Conservation (phyloP, 2,329 filamentous ascomycete genomes). For the Colletotrichum tanaceti region DNA sequence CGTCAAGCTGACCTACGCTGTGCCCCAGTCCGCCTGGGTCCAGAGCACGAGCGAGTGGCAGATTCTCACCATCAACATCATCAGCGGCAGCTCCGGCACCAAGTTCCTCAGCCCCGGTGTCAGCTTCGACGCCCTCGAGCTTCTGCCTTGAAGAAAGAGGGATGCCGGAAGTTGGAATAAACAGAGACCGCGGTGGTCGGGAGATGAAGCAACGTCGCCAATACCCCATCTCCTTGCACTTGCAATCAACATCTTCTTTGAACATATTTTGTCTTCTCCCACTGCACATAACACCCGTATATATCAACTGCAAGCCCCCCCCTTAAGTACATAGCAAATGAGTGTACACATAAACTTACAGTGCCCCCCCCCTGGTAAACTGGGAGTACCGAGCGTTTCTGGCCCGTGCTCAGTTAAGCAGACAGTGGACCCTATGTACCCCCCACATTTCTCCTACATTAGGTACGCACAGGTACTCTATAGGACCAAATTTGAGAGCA, state of each 20-base stretch:
- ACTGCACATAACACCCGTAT: not conserved
- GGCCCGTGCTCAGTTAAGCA: no score
- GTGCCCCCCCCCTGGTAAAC: no score
- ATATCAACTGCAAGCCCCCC: no score
- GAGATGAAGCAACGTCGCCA: not conserved
- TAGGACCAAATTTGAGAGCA: no score
- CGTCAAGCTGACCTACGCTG: slow-evolving; percentile 45
- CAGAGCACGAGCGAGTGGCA: slow-evolving; percentile 47
- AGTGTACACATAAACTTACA: no score
- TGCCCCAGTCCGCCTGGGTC: slow-evolving; percentile 46
- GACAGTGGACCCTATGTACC: no score
- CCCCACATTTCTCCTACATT: no score
- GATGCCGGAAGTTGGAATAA: not conserved
- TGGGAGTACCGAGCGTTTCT: no score
- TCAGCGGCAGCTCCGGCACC: slow-evolving; percentile 46
- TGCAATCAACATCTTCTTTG: not conserved
- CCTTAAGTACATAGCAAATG: not conserved
- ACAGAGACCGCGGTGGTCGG: not conserved
- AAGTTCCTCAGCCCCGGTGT: slow-evolving; percentile 47
- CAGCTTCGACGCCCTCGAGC: slow-evolving; percentile 47
- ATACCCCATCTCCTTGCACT: not conserved
- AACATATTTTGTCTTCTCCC: not conserved
- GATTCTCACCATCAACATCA: slow-evolving; percentile 46
- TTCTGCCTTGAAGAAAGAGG: slow-evolving; percentile 39
- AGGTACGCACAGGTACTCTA: no score